Evolutionary conservation across 1,284 basidiomycete species (phyloP).

Genomic region (Ustilago lituana): DNA sequence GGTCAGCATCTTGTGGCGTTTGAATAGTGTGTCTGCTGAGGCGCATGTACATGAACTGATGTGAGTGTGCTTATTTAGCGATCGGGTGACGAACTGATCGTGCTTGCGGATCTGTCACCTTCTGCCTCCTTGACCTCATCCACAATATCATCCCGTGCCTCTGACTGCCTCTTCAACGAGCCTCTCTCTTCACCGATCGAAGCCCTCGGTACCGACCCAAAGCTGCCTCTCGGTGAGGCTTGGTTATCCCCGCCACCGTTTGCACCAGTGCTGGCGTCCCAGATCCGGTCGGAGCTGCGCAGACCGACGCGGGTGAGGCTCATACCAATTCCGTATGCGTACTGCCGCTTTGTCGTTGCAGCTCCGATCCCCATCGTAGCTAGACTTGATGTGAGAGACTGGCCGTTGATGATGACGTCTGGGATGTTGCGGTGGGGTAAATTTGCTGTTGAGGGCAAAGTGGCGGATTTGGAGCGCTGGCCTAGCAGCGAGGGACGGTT

Average conservation of each 20-base stretch:
- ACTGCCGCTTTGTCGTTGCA: constrained; percentile 9
- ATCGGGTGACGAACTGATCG: too few species aligned
- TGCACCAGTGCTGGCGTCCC: constrained; percentile 23
- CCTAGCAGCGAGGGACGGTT: constrained; percentile 1
- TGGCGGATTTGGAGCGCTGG: constrained; percentile 26
- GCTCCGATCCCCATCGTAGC: constrained; percentile 22
- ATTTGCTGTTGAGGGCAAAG: constrained; percentile 3
- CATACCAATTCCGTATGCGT: constrained; percentile 40
- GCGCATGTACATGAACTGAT: too few species aligned
- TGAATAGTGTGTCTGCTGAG: too few species aligned
- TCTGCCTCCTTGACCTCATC: background rate
- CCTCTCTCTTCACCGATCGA: constrained; percentile 5
- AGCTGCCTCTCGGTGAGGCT: constrained; percentile 12
- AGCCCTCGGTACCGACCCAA: constrained; percentile 3
- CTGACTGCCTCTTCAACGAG: background rate
- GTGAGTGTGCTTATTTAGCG: too few species aligned
- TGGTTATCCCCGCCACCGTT: background rate
- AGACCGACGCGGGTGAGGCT: constrained; percentile 41
- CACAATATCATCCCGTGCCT: background rate
- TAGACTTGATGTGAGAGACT: constrained; percentile 18
- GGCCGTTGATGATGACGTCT: constrained; percentile 39
- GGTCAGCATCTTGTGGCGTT: too few species aligned
- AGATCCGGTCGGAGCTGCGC: constrained; percentile 39
- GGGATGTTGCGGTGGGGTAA: constrained; percentile 25
- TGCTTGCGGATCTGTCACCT: too few species aligned